Percentiles rank a stretch among this genome's conserved stretches.
Conservation (phyloP, 768 basidiomycete genomes). For the Serpula lacrymans region DNA sequence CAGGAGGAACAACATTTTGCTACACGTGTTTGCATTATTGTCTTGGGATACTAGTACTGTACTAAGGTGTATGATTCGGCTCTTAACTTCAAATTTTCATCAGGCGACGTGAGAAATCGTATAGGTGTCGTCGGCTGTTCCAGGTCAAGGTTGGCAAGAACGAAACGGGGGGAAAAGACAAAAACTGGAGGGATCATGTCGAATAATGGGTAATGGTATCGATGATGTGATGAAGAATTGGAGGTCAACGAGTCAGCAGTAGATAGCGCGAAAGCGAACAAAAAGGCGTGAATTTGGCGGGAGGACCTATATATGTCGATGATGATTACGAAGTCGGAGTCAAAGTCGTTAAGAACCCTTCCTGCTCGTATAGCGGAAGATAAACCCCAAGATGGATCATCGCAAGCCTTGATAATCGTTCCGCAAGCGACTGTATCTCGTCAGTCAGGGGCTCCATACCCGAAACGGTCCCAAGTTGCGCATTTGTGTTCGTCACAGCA, state of each 20-base stretch:
- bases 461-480: slow-evolving; percentile 32
- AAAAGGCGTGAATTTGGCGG: slow-evolving; percentile 12
- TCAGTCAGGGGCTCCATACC: slow-evolving; percentile 73
- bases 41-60: no score
- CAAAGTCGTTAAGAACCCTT: slow-evolving; percentile 42
- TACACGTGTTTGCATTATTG: no score
- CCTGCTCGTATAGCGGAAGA: slow-evolving; percentile 71
- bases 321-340: neutral
- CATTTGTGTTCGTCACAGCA: slow-evolving; percentile 9
- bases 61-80: no score
- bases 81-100: no score
- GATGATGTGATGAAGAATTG: slow-evolving; percentile 1
- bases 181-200: slow-evolving; percentile 1
- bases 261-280: slow-evolving; percentile 23
- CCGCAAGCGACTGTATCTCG: slow-evolving; percentile 62
- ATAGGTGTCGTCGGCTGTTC: no score
- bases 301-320: neutral
- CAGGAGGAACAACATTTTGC: no score
- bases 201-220: neutral
- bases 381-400: slow-evolving; percentile 75
- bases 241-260: neutral
- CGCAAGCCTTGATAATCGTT: slow-evolving; percentile 69
- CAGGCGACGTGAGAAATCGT: no score
- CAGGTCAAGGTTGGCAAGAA: no score
- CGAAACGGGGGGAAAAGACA: no score